phyloP scores from a whole-genome alignment of 306 rosid genomes.

The Lathyrus sativus region DNA sequence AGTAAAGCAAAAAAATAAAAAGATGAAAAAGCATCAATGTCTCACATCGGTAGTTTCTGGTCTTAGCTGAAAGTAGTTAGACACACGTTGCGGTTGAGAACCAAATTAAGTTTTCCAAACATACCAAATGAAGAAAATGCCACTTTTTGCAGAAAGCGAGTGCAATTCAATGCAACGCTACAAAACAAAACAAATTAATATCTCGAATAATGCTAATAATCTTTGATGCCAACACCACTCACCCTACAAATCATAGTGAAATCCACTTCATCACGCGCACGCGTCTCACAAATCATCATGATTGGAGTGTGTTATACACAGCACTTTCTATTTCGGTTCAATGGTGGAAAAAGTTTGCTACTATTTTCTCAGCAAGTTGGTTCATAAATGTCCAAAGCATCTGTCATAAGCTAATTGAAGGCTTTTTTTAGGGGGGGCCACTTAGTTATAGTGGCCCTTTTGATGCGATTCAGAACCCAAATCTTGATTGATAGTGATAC shows the following conservation, averaged over 20 bases:
- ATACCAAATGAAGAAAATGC: constrained; percentile 37
- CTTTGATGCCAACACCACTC: constrained; percentile 33
- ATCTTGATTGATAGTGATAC: constrained; percentile 47
- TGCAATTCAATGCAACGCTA: background rate
- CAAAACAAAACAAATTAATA: constrained; percentile 17
- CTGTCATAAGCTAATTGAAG: constrained; percentile 24
- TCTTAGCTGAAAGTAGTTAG: constrained; percentile 16
- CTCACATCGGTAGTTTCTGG: constrained; percentile 35
- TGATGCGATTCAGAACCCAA: constrained; percentile 18
- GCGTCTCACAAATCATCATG: background rate
- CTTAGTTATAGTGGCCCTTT: constrained; percentile 19
- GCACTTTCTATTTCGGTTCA: constrained; percentile 4
- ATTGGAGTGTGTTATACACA: constrained; percentile 35
- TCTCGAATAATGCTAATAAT: background rate
- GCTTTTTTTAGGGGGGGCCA: constrained; percentile 9
- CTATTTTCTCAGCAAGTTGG: constrained; percentile 20
- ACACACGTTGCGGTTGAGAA: background rate
- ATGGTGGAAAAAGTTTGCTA: background rate
- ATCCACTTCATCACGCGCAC: constrained; percentile 32
- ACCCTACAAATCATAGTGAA: constrained; percentile 21
- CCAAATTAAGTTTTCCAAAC: background rate
- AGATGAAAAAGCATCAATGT: constrained; percentile 7
- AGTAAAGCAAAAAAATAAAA: constrained; percentile 8
- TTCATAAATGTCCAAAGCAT: constrained; percentile 40
- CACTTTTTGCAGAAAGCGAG: constrained; percentile 60